These are phyloP conservation scores for Chaetomiaceae sp. DNA, from an alignment of 2,329 filamentous ascomycete species.

Conservation along the genomic window DNA sequence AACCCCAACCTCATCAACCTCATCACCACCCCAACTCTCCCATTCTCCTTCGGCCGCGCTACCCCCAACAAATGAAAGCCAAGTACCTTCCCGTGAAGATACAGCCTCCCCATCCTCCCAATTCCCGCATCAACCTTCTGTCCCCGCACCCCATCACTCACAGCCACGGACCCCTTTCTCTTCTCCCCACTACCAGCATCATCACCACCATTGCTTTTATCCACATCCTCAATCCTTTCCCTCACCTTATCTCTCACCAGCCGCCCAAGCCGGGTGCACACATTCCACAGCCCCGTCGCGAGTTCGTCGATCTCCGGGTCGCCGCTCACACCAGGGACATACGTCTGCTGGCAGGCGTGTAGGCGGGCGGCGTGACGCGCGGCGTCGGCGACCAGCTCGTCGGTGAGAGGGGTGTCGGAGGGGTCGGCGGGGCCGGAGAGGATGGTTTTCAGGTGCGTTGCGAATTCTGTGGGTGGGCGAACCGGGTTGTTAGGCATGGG, in stretches of 20 bases:
- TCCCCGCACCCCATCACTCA: too few species aligned
- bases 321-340: conserved; percentile 25
- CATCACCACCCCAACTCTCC: conserved; percentile 32
- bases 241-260: conserved; percentile 19
- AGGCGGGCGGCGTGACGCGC: conserved; percentile 33
- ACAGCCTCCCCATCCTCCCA: conserved; percentile 25
- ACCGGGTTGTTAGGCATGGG: too few species aligned
- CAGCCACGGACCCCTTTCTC: neutral
- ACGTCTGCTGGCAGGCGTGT: conserved; percentile 28
- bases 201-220: neutral
- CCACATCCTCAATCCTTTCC: neutral
- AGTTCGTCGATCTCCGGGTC: conserved; percentile 46
- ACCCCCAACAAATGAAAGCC: conserved; percentile 63
- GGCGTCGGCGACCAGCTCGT: conserved; percentile 36
- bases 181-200: neutral
- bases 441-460: conserved; percentile 7
- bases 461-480: conserved; percentile 1
- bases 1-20: conserved; percentile 62
- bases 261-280: conserved; percentile 48
- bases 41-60: conserved; percentile 31
- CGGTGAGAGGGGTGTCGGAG: conserved; percentile 12
- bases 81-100: conserved; percentile 43
- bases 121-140: too few species aligned
- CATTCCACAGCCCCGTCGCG: conserved; percentile 61
- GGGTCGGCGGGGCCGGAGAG: conserved; percentile 17